These are phyloP conservation scores for Diplodia seriata DNA, from an alignment of 2,329 filamentous ascomycete species.

Conservation along the genomic window DNA sequence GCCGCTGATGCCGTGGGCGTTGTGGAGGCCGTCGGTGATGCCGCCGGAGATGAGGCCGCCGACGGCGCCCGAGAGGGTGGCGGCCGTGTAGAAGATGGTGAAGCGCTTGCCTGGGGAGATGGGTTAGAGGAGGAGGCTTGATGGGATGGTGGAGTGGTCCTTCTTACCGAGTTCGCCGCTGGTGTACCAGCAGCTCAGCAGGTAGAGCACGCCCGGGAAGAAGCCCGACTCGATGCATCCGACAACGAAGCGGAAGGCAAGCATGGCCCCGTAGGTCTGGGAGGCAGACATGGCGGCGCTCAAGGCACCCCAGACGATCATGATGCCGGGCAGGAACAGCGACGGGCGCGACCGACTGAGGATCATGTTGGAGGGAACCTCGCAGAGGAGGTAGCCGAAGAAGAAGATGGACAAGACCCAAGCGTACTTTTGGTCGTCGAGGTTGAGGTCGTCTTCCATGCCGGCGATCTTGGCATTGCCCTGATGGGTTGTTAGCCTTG, in stretches of 20 bases:
- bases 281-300: slow-evolving; percentile 60
- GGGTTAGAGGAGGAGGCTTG: slow-evolving; percentile 38
- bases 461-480: slow-evolving; percentile 51
- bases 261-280: slow-evolving; percentile 53
- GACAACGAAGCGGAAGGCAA: slow-evolving; percentile 56
- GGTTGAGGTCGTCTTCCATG: slow-evolving; percentile 51
- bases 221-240: slow-evolving; percentile 47
- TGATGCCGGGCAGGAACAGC: slow-evolving; percentile 54
- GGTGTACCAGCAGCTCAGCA: slow-evolving; percentile 34
- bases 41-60: slow-evolving; percentile 63
- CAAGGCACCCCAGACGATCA: slow-evolving; percentile 57
- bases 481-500: not conserved
- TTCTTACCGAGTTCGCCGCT: slow-evolving; percentile 27
- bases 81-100: slow-evolving; percentile 67
- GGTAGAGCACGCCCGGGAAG: slow-evolving; percentile 32
- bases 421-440: slow-evolving; percentile 46
- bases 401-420: slow-evolving; percentile 67
- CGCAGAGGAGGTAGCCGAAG: slow-evolving; percentile 56
- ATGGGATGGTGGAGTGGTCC: not conserved
- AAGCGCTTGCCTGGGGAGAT: slow-evolving; percentile 68
- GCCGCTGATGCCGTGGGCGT: slow-evolving; percentile 49
- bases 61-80: slow-evolving; percentile 65
- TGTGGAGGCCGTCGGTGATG: slow-evolving; percentile 64
- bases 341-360: slow-evolving; percentile 64
- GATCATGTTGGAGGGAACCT: slow-evolving; percentile 66